Base-by-base conservation (phyloP, 768 basidiomycete genomes). In the Xerocomellus intermedius region DNA sequence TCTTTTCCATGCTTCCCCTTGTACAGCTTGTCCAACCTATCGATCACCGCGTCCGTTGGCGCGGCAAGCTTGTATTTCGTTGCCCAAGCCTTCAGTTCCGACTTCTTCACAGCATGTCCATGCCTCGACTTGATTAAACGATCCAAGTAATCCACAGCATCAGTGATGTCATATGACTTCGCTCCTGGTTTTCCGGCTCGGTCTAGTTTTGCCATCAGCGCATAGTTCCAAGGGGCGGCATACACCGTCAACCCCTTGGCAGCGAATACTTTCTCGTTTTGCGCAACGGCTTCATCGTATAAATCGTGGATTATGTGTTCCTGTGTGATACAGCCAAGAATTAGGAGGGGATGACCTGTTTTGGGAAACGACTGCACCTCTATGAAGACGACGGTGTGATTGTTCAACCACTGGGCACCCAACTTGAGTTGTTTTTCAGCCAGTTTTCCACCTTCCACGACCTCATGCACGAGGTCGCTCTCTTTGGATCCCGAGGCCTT, bases 211-310 rank as follows among this genome's bases (percentile, higher is more conserved):
- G 56, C 42, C 56, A 57, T 49, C 54, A 56, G 3, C 1, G 48
- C 43, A 14, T 57, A 57, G 8, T 48, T 30, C 56, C 56, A 56
- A n/a, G 54, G 56, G 2, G 54, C 54, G 36, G 56, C 56, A 6
- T 57, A 57, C 26, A 57, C 56, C 5, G 54, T 56, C 48, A 57
- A 35, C n/a, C 54, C 56, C 38, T 39, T 39, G 12, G 54, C 54
- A 9, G 32, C 3, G 24, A 56, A 57, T 4, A 57, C 54, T 2
- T 41, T 45, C 5, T 49, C 48, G 19, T 57, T 41, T 30, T 57
- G 54, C 13, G 16, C 28, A 5, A 56, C 41, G 5, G 56, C 54
- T 46, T 45, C 32, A 13, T 35, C 43, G 13, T 50, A 56, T 6
- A 56, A 5, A 10, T 42, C 43, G 5, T 46, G 22, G 3, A 50